These are phyloP conservation scores for Saitozyma podzolica DNA, from an alignment of 768 basidiomycete genomes.

Conservation along the genomic window DNA sequence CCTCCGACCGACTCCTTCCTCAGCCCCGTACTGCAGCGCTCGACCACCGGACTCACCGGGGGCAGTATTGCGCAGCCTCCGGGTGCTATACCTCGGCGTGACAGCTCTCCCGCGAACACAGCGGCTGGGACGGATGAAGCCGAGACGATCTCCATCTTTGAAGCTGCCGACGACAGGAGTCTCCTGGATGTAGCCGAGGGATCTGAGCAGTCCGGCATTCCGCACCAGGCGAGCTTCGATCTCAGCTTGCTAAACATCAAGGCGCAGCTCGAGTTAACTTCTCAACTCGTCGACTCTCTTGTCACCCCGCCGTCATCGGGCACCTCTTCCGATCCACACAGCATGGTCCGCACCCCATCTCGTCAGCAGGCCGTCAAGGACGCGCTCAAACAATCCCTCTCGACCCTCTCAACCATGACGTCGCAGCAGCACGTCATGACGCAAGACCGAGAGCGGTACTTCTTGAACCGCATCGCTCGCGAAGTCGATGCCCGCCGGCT, in stretches of 20 bases:
- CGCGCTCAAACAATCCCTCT: slow-evolving; percentile 56
- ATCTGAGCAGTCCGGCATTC: slow-evolving; percentile 20
- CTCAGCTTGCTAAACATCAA: slow-evolving; percentile 50
- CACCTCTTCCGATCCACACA: slow-evolving; percentile 2
- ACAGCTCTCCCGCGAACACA: background rate
- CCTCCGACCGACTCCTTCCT: slow-evolving; percentile 40
- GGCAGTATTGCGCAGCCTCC: slow-evolving; percentile 16
- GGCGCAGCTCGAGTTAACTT: slow-evolving; percentile 74
- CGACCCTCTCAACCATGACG: slow-evolving; percentile 62
- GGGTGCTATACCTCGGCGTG: background rate
- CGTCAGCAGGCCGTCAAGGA: slow-evolving; percentile 63
- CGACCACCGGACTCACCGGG: slow-evolving; percentile 34
- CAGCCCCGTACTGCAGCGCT: slow-evolving; percentile 24
- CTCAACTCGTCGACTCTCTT: slow-evolving; percentile 64
- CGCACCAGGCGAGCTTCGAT: slow-evolving; percentile 42
- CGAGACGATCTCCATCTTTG: slow-evolving; percentile 33
- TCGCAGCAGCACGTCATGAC: slow-evolving; percentile 69
- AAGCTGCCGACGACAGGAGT: slow-evolving; percentile 35
- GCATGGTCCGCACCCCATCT: slow-evolving; percentile 32
- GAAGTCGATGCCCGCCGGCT: slow-evolving; percentile 68
- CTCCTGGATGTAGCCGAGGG: slow-evolving; percentile 16
- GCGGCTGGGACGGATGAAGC: slow-evolving; percentile 18
- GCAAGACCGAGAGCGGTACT: slow-evolving; percentile 71
- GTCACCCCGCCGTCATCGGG: slow-evolving; percentile 24
- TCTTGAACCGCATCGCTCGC: slow-evolving; percentile 60